Base-by-base conservation (phyloP, 768 basidiomycete genomes). In the Tremella mesenterica region DNA sequence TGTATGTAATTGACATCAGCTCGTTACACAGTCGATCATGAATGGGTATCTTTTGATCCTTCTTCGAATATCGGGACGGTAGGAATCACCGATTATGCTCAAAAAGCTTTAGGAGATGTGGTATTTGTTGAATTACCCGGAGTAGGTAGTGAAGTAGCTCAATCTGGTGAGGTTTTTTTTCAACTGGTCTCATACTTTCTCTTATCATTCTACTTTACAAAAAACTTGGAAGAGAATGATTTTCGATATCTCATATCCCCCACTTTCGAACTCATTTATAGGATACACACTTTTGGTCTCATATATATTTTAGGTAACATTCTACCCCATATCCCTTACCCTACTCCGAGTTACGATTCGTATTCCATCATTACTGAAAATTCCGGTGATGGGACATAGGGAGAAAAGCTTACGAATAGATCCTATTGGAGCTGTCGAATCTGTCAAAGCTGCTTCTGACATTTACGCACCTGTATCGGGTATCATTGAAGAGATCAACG, bases 391-490 rank as follows among this genome's bases (percentile, higher is more conserved):
- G n/a, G n/a, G n/a, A n/a, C n/a, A n/a, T n/a, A n/a, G n/a, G n/a
- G n/a, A n/a, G n/a, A n/a, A n/a, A n/a, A n/a, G n/a, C n/a, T n/a
- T n/a, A n/a, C n/a, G n/a, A n/a, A n/a, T 16, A 91, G 91, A 86
- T 43, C 75, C 83, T 59, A 85, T 93, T 70, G 91, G 91, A 46
- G 87, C 87, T 6, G 89, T 96, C 9, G 91, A 95, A 74, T 93
- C 90, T 57, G 91, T 95, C 52, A 96, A 96, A 72, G 91, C 91
- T 26, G 89, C 90, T 33, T 92, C 91, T 1, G 91, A 96, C 70
- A 91, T 96, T 68, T 99, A 86, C 74, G 88, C 93, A 4, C 95
- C 95, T 26, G 81, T 97, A 20, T 89, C 89, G 2, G 95, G 95
- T 8, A 79, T 78, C 4, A 76, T 99, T 18, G 76, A 81, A 55